Base-by-base conservation (phyloP, 2,329 filamentous ascomycete genomes). In the Colletotrichum sp. region DNA sequence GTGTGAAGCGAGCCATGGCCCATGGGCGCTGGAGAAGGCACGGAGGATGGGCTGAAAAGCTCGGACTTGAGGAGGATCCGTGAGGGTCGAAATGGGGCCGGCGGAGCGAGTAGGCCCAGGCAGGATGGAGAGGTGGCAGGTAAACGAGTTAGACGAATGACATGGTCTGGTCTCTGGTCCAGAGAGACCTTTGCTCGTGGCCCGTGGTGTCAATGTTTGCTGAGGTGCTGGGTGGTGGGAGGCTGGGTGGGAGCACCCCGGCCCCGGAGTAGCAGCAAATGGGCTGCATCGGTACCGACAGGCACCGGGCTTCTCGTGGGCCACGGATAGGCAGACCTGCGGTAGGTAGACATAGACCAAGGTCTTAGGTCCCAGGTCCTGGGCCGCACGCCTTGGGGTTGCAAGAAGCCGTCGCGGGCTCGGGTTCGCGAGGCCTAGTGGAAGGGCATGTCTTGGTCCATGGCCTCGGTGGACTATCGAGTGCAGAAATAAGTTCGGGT, bases 151-250 rank as follows among this genome's bases (percentile, higher is more conserved):
- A 68, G 52, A 67, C 64, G 66, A 64, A 52, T 52, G 72, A 61
- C 52, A 36, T 72, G 68, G 59, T 48, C 43, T 48, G 43, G 43
- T 48, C 43, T 48, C 43, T 48, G 43, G 43, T 13, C 43, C 43
- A 48, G 43, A 48, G 43, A 48, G 43, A 52, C 43, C 43, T 52
- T 24, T 52, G 43, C n/a, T 13, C 43, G n/a, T 52, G n/a, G 67
- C n/a, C 68, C 36, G 68, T 74, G 72, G 60, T 72, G 60, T 60
- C 67, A 36, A 72, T 74, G 72, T 72, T 75, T 75, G 61, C 24
- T 36, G 52, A 68, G 52, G 32, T 21, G 16, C 43, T 57, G n/a
- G 16, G 43, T 30, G 8, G 52, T 52, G 72, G 30, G 71, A 59
- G 72, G 72, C 55, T 75, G 72, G 72, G 63, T 24, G 36, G 7